A percentile compares a stretch with the other conserved stretches of the same genome.
phyloP scores from a whole-genome alignment of 108 stramenopile genomes.

The Cyclotella baltica region DNA sequence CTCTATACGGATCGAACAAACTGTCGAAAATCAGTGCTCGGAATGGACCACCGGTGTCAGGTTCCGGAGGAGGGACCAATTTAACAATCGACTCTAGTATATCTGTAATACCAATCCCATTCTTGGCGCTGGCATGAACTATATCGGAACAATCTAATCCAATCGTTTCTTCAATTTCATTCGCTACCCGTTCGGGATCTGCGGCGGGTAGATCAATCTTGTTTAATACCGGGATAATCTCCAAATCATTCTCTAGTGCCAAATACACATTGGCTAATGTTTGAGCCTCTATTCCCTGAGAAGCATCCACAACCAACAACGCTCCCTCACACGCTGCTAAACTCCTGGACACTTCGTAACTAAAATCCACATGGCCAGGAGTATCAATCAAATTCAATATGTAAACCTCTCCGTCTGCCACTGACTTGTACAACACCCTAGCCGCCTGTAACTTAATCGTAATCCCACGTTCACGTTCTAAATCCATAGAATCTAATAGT shows the following conservation, averaged over 20 bases:
- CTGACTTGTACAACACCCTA: constrained; percentile 88
- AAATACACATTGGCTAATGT: constrained; percentile 98
- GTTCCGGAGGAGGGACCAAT: constrained; percentile 85
- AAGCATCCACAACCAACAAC: constrained; percentile 96
- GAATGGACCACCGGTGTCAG: constrained; percentile 71
- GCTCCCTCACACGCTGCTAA: constrained; percentile 99
- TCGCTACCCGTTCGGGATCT: constrained; percentile 93
- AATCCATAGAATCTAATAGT: constrained; percentile 96
- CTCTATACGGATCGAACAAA: constrained; percentile 95
- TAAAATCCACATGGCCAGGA: constrained; percentile 97
- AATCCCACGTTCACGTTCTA: constrained; percentile 98
- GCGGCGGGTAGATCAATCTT: constrained; percentile 99
- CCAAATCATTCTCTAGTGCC: constrained; percentile 96
- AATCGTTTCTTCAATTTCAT: constrained; percentile 95
- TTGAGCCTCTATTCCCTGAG: constrained; percentile 99
- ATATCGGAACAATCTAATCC: constrained; percentile 93
- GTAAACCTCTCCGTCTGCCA: constrained; percentile 87
- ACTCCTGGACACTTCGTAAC: constrained; percentile 96
- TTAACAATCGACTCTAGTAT: constrained; percentile 94
- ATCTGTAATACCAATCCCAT: constrained; percentile 94
- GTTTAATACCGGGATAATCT: constrained; percentile 98
- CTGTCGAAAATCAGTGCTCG: constrained; percentile 98
- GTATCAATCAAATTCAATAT: constrained; percentile 88
- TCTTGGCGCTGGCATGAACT: constrained; percentile 89
- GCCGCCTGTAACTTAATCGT: constrained; percentile 99